A percentile compares a stretch with the other conserved stretches of the same genome.
Evolutionary conservation across 2,329 filamentous ascomycete species (phyloP).

Genomic region (Paraphaeosphaeria minitans): DNA sequence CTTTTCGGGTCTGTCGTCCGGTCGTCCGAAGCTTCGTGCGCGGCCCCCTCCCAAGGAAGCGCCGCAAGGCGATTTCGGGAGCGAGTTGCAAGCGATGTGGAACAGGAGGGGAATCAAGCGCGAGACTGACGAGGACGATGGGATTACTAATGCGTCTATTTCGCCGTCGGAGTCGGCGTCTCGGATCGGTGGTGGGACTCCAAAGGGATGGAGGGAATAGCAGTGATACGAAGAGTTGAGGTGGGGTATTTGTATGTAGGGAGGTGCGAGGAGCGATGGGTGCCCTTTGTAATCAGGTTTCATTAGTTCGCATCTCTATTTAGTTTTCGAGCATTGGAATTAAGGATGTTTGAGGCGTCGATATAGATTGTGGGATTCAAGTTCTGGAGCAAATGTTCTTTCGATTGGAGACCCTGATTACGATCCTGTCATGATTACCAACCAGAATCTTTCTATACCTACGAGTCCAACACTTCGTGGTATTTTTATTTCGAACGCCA

Average conservation of each 20-base stretch:
- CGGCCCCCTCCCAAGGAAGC: not conserved
- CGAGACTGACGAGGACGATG: slow-evolving; percentile 10
- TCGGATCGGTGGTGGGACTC: slow-evolving; percentile 2
- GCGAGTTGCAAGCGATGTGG: slow-evolving; percentile 15
- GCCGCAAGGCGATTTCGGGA: not conserved
- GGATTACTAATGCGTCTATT: slow-evolving; percentile 2
- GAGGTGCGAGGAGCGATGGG: not conserved
- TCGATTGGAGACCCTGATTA: not conserved
- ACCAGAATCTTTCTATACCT: not conserved
- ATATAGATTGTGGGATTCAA: too few species aligned
- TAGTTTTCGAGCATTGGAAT: too few species aligned
- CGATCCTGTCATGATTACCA: not conserved
- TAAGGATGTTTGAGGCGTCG: too few species aligned
- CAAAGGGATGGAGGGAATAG: not conserved
- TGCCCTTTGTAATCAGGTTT: too few species aligned
- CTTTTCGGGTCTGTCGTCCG: not conserved
- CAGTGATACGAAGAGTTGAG: not conserved
- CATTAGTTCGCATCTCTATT: too few species aligned
- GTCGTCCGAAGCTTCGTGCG: slow-evolving; percentile 3
- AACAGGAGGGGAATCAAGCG: slow-evolving; percentile 9
- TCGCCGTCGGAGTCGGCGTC: slow-evolving; percentile 12
- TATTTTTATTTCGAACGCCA: not conserved
- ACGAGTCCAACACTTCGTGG: not conserved
- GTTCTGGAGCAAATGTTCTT: not conserved
- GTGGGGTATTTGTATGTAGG: not conserved